A percentile compares a stretch with the other conserved stretches of the same genome.
phyloP scores from a whole-genome alignment of 257 asterid genomes.

The Scutellaria minor region DNA sequence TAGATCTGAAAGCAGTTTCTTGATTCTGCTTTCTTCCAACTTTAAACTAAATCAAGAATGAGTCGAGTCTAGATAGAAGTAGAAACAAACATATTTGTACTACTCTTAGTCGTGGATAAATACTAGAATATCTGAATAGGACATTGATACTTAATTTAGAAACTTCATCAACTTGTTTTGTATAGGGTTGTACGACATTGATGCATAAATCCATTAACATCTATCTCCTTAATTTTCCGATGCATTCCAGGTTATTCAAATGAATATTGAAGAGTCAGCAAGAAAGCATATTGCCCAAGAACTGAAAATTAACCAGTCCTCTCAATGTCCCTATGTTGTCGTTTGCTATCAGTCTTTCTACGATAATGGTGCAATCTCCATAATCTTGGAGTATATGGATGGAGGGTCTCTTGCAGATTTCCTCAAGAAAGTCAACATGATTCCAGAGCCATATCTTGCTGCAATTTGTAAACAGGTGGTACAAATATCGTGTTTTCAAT shows the following conservation, averaged over 20 bases:
- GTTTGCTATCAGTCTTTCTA: slow-evolving; percentile 92
- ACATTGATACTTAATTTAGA: slow-evolving; percentile 1
- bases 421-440: slow-evolving; percentile 70
- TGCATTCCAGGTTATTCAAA: slow-evolving; percentile 84
- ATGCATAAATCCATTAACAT: slow-evolving; percentile 4
- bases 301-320: slow-evolving; percentile 93
- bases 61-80: background rate
- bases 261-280: slow-evolving; percentile 88
- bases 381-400: slow-evolving; percentile 97
- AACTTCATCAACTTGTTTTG: slow-evolving; percentile 1
- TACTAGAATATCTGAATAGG: background rate
- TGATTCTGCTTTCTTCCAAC: background rate
- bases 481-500: background rate
- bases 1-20: background rate
- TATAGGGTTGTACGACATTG: background rate
- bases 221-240: slow-evolving; percentile 1
- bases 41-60: too few species aligned
- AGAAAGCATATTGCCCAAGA: slow-evolving; percentile 89
- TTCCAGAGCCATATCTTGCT: slow-evolving; percentile 96
- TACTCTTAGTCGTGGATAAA: background rate
- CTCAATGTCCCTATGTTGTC: slow-evolving; percentile 90
- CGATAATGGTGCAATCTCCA: slow-evolving; percentile 97
- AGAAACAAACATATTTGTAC: background rate
- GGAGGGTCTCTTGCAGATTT: slow-evolving; percentile 98
- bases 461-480: slow-evolving; percentile 91